phyloP scores from a whole-genome alignment of 179 eudicot species.

The Silene noctiflora region DNA sequence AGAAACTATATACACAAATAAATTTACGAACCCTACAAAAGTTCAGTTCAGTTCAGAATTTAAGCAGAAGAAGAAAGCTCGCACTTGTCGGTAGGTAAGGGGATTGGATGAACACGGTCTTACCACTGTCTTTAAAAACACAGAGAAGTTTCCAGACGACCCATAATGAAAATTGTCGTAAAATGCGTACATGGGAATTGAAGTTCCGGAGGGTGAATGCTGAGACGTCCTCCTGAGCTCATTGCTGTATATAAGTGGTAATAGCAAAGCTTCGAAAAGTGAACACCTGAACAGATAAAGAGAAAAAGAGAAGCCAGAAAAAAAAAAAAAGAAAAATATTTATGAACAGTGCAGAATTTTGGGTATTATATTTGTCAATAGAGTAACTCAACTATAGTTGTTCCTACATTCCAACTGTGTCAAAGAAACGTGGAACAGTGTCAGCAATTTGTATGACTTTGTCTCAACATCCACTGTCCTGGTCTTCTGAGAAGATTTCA shows the following conservation, averaged over 20 bases:
- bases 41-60: too few relatives aligned
- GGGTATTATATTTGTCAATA: background rate
- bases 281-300: slow-evolving; percentile 1
- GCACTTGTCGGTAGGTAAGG: too few relatives aligned
- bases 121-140: too few relatives aligned
- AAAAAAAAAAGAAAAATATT: background rate
- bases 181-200: slow-evolving; percentile 9
- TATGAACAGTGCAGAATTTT: background rate
- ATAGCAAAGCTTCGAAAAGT: background rate
- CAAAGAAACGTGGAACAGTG: background rate
- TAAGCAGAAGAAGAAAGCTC: too few relatives aligned
- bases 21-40: too few relatives aligned
- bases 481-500: background rate
- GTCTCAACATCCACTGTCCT: background rate
- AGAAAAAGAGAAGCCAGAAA: background rate
- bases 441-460: background rate
- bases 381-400: background rate
- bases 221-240: slow-evolving; percentile 20
- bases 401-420: background rate
- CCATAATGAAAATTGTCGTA: too few relatives aligned
- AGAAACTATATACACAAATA: too few relatives aligned
- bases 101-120: too few relatives aligned
- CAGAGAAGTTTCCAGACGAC: too few relatives aligned
- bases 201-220: slow-evolving; percentile 4
- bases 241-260: background rate